phyloP scores from a whole-genome alignment of 352 stramenopile genomes.

The Achlya hypogyna region DNA sequence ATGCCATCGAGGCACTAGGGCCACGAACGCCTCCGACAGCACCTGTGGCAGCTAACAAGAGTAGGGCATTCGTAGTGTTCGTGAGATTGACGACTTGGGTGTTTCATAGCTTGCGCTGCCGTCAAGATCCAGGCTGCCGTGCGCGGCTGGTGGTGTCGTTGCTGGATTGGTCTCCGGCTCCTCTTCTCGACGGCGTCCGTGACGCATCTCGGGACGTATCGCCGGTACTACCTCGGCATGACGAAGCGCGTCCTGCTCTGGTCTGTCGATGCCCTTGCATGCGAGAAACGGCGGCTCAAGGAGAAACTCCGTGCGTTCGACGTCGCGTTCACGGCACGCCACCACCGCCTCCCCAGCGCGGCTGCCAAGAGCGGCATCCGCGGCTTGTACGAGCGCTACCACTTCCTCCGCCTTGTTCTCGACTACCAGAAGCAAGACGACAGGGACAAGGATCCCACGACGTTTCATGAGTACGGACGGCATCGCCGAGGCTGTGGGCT shows the following conservation, averaged over 20 bases:
- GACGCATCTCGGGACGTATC: neutral
- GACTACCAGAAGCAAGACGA: neutral
- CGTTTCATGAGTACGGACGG: neutral
- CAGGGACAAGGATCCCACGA: neutral
- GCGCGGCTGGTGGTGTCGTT: neutral
- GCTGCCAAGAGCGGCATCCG: neutral
- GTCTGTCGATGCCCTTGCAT: neutral
- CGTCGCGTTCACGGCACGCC: neutral
- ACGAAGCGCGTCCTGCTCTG: constrained; percentile 5
- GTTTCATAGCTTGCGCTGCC: constrained; percentile 20
- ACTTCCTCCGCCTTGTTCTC: constrained; percentile 1
- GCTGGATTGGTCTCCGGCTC: neutral
- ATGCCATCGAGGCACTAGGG: no score
- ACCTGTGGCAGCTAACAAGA: no score
- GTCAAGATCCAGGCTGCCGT: neutral
- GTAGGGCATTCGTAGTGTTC: no score
- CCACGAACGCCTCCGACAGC: no score
- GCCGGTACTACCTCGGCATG: neutral
- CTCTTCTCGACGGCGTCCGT: neutral
- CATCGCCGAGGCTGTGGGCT: neutral
- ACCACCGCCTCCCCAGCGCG: neutral
- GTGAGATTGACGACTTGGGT: constrained; percentile 55
- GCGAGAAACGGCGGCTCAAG: neutral
- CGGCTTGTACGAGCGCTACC: constrained; percentile 1
- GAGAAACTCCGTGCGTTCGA: neutral